Evolutionary conservation across 148 eudicot species (phyloP), one percentile per base, ranked within the genome.

Genomic region (Cornus kousa): DNA sequence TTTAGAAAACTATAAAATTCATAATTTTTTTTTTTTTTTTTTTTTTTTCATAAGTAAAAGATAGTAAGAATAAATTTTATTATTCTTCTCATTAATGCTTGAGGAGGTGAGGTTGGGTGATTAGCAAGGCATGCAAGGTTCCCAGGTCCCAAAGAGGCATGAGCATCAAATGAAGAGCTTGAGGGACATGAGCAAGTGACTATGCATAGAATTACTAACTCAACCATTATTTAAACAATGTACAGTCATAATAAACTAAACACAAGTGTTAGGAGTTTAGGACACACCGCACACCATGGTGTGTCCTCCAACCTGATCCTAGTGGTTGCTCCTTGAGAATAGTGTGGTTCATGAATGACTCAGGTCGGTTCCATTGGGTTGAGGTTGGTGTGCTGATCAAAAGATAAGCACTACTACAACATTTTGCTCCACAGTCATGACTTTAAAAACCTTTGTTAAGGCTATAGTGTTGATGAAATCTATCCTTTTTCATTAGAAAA

Each of bases 81-180:
- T 28, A 0, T 28, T 28, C 28, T 28, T 8, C 5, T 24, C 8
- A 23, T 0, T 43, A 46, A 28, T 73, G 9, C 7, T 50, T 50
- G 35, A 55, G 22, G n/a, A 33, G 32, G 32, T 2, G 7, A 8
- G 11, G 7, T 8, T 0, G 17, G 50, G 67, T 74, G 53, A 17
- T n/a, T 72, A 80, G 35, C 20, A 9, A 33, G 28, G 19, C 59
- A 67, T 19, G 48, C 8, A 43, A 3, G 48, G 48, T 43, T 43
- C 48, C 48, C 48, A n/a, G 48, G 71, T 69, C n/a, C 37, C 37
- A 48, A 78, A 57, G 74, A 66, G 64, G 76, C 83, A 76, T 32
- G 28, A 59, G 81, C 85, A 81, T 84, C 12, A 84, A 86, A 86
- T 82, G 82, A 80, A 84, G 87, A 84, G 89, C 85, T 76, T 48